phyloP scores from a whole-genome alignment of 148 eudicot species.

The Cornus florida region DNA sequence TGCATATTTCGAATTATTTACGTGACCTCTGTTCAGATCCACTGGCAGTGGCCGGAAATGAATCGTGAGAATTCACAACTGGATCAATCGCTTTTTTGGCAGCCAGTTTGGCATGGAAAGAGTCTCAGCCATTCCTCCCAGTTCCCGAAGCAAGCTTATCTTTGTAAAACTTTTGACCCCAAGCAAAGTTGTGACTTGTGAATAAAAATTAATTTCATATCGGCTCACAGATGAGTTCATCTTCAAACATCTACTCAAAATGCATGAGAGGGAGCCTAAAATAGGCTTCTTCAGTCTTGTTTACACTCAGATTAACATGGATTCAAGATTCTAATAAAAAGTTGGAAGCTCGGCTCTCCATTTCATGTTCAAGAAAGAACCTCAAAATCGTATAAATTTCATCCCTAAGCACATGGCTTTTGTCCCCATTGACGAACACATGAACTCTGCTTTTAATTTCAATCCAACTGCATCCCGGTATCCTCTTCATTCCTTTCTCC shows the following conservation, averaged over 20 bases:
- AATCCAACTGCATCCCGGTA: conserved; percentile 65
- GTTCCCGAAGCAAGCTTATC: no score
- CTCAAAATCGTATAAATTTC: conserved; percentile 37
- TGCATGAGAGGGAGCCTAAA: background rate
- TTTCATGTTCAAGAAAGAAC: conserved; percentile 29
- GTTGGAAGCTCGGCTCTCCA: conserved; percentile 10
- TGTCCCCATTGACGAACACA: conserved; percentile 40
- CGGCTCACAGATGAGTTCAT: background rate
- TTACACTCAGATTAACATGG: background rate
- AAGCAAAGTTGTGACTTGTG: no score
- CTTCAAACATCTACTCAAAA: background rate
- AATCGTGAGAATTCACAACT: no score
- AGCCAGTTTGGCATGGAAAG: no score
- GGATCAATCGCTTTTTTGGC: no score
- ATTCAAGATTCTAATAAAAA: conserved; percentile 9
- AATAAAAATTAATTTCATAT: no score
- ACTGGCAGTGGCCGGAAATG: no score
- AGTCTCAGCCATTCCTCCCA: no score
- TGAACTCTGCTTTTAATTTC: conserved; percentile 33
- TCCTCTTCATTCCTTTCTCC: conserved; percentile 39
- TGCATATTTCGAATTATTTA: no score
- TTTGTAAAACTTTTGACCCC: no score
- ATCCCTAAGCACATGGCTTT: conserved; percentile 20
- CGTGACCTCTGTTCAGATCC: no score
- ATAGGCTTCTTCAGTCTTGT: background rate